Evolutionary conservation across 2,329 filamentous ascomycete species (phyloP), one percentile per base, ranked within the genome.

Genomic region (Tolypocladium inflatum): DNA sequence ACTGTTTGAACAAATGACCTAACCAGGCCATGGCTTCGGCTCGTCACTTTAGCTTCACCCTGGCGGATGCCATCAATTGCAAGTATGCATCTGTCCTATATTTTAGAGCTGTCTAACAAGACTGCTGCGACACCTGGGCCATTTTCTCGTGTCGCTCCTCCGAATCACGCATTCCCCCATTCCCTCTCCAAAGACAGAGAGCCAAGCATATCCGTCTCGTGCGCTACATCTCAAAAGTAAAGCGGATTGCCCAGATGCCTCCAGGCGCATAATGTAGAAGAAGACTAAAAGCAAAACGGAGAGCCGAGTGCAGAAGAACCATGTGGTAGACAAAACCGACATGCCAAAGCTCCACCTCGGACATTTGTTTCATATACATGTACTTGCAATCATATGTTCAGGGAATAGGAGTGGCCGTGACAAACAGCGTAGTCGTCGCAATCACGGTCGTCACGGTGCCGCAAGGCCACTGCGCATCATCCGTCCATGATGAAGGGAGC

Each of bases 351-450:
- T 39, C 6, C 15, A 33, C 55, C 50, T 23, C 33, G 9, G n/a
- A 26, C 21, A 53, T 57, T 55, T 42, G 8, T n/a, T 38, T 33
- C 48, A 11, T 43, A 52, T 57, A 52, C 53, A 52, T 53, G 23
- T 51, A 52, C 45, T 26, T 52, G 41, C 41, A 33, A 26, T 41
- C 19, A 23, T 48, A 63, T 63, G 57, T 61, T 64, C 63, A 65
- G 42, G 50, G 54, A 54, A 55, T 59, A 43, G 50, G 30, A 57
- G 57, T 57, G 50, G 56, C 59, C 17, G 62, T 63, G 52, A 63
- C 58, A 33, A 60, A 63, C 38, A 64, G 35, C 5, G 66, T 66
- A 30, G 59, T 62, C 15, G 65, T 67, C 42, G 57, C 57, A 10
- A 62, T 60, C 13, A 64, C 54, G 7, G 61, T 64, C 50, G 59